Base-by-base conservation (phyloP, 352 stramenopile genomes). In the Phytophthora hybrid region DNA sequence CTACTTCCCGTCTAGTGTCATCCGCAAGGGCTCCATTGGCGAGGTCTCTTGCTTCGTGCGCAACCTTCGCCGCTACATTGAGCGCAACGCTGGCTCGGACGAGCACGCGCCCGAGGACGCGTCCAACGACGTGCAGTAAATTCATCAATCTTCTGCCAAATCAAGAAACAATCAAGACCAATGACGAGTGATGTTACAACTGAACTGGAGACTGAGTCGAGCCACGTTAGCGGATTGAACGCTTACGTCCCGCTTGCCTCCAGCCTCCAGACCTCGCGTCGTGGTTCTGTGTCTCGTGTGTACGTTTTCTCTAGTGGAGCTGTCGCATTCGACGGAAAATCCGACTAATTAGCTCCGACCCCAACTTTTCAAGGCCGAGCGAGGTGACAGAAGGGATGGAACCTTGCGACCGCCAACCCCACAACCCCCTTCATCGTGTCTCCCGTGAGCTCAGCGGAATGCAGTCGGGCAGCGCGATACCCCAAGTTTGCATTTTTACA, bases 1-100 rank as follows among this genome's bases (percentile, higher is more conserved):
- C 14, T 95, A 91, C 76, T 95, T 95, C 67, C 88, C 88, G 10
- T 84, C 77, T 4, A 93, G 85, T 47, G 69, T 93, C 63, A 91
- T 95, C 69, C 85, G 83, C 74, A 95, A 95, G 70, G 88, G 88
- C 63, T 93, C 86, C 49, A 80, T 95, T 56, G 89, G 86, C 60
- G 88, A 95, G 60, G 82, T 92, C 52, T 84, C 78, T 61, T 93
- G 86, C 76, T 95, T 93, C 57, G 74, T 95, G 31, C 88, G 88
- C 71, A 95, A 95, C 63, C 66, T 95, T 73, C 88, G 88, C 37
- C 84, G 81, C 44, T 88, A 92, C 74, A 76, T 94, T 66, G 77
- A 76, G 56, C 70, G 74, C 51, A 93, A 87, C 34, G 77, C 78
- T 5, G 72, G 16, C 29, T 21, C 19, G 11, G 68, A 62, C 34